Evolutionary conservation across 2,329 filamentous ascomycete species (phyloP), one percentile per base, ranked within the genome.

Genomic region (Pseudogymnoascus sp.): DNA sequence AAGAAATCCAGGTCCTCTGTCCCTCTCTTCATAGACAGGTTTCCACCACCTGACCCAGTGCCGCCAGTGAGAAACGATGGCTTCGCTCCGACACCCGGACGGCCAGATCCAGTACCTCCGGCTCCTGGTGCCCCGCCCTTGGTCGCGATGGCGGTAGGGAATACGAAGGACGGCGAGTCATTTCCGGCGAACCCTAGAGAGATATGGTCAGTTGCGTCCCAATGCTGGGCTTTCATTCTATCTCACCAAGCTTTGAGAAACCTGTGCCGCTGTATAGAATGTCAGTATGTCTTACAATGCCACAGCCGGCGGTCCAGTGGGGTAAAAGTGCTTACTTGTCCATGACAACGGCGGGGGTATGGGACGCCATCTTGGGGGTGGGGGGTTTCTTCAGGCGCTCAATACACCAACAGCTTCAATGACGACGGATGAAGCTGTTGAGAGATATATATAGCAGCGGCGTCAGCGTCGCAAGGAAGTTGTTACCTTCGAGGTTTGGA

Each of bases 301-400:
- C 38, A 38, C 59, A 26, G 14, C 14, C 59, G n/a, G 29, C 29
- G 31, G 42, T 38, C 14, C 16, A 33, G 74, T 70, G 71, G 73
- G 71, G 72, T 67, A 73, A 71, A 73, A 76, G 66, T 73, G 84
- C 91, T 80, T 88, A 97, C 95, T 99, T 99, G 95, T 99, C 95
- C 93, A 99, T 99, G 91, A 99, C 95, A 97, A 99, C 95, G 90
- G 95, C 95, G 73, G 95, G 95, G 76, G 95, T 97, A 86, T 97
- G 93, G 81, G 90, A 89, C 76, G 95, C 93, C 95, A 99, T 99
- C 72, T 75, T 81, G 75, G 72, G 69, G 24, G 7, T 19, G 26
- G 59, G 38, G 14, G 21, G 31, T 2, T n/a, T 24, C 24, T 40
- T 42, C 33, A 61, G 59, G 24, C 59, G 21, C 59, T 61, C 59